These are phyloP conservation scores for Punica granatum DNA, from an alignment of 345 rosid genomes.

Conservation along the genomic window DNA sequence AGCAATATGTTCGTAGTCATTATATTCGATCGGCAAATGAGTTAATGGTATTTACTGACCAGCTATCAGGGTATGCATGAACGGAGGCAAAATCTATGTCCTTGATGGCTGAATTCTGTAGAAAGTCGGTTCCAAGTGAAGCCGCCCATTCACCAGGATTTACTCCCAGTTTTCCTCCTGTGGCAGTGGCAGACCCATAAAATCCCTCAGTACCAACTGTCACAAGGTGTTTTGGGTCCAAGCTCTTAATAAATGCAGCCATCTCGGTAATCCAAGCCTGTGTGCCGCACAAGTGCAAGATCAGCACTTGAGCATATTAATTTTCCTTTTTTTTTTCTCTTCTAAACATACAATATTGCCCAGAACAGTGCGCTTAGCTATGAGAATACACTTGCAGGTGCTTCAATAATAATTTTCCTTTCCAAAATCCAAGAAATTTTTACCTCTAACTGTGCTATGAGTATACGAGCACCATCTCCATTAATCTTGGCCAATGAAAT, in stretches of 20 bases:
- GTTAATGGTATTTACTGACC: conserved; percentile 23
- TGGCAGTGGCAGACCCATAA: conserved; percentile 21
- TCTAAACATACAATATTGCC: not conserved
- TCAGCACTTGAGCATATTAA: not conserved
- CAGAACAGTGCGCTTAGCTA: not conserved
- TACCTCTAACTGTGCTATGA: not conserved
- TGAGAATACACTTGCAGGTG: not conserved
- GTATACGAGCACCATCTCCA: too few species aligned
- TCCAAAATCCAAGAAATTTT: not conserved
- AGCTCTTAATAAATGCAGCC: conserved; percentile 39
- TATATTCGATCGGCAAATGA: not conserved
- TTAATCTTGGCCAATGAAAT: too few species aligned
- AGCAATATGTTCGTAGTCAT: not conserved
- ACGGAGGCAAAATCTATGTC: conserved; percentile 46
- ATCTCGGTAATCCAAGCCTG: conserved; percentile 46
- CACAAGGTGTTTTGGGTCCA: conserved; percentile 35
- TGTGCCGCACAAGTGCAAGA: conserved; percentile 3
- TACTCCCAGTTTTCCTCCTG: conserved; percentile 16
- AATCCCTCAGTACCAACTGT: conserved; percentile 47
- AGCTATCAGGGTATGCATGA: conserved; percentile 47
- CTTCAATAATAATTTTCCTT: not conserved
- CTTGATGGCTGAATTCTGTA: conserved; percentile 29
- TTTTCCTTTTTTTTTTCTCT: not conserved
- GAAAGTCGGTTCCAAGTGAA: conserved; percentile 39
- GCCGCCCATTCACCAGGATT: conserved; percentile 52